phyloP scores from a whole-genome alignment of 805 yeast genomes.

The Myxozyma mucilagina region DNA sequence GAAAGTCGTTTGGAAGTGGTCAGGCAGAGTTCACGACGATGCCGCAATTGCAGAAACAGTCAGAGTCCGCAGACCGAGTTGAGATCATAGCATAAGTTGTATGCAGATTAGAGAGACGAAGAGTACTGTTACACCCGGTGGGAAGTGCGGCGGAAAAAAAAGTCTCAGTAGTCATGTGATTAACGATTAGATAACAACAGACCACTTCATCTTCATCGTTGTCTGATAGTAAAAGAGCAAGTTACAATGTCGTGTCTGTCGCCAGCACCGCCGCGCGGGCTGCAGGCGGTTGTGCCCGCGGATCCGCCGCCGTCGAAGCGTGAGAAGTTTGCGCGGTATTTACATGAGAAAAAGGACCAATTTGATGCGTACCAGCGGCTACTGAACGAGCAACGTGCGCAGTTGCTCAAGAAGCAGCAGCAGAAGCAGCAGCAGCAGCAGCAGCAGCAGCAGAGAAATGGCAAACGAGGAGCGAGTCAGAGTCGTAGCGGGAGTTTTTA shows the following conservation, averaged over 20 bases:
- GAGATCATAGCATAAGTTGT: too few species aligned
- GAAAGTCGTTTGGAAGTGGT: too few species aligned
- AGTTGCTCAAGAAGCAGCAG: constrained; percentile 2
- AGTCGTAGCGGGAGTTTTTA: constrained; percentile 1
- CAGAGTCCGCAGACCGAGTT: too few species aligned
- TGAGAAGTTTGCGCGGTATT: constrained; percentile 26
- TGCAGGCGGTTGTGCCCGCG: constrained; percentile 30
- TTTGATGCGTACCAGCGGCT: constrained; percentile 29
- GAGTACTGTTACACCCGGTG: too few species aligned
- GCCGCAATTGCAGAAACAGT: too few species aligned
- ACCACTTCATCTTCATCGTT: too few species aligned
- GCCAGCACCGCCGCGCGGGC: constrained; percentile 29
- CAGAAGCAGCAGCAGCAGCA: constrained; percentile 20
- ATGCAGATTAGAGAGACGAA: too few species aligned
- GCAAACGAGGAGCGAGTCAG: not conserved
- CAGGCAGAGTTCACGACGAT: too few species aligned
- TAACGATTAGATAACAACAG: too few species aligned
- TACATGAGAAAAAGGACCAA: constrained; percentile 29
- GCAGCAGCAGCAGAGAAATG: constrained; percentile 16
- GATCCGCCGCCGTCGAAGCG: constrained; percentile 33
- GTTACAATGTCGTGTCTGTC: constrained; percentile 31
- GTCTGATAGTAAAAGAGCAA: too few species aligned
- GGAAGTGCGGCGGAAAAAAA: too few species aligned
- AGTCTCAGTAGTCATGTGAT: too few species aligned
- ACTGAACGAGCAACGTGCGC: constrained; percentile 22